Evolutionary conservation across 176 grass and related monocot genomes (phyloP).

Genomic region (Musa troglodytarum): DNA sequence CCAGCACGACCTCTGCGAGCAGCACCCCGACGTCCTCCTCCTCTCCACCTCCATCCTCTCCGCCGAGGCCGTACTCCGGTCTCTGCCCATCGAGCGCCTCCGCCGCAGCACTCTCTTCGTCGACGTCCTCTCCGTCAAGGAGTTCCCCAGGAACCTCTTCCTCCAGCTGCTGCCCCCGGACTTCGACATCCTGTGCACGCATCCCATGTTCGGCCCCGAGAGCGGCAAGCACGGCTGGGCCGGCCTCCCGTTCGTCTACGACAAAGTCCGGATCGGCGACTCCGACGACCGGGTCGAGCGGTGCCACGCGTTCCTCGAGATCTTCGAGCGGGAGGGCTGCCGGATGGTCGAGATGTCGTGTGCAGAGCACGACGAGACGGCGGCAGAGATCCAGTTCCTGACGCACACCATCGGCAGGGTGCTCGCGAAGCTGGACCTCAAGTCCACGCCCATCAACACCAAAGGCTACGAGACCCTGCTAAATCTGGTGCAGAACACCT

Average conservation of each 20-base stretch:
- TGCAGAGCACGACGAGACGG: neutral
- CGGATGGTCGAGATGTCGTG: neutral
- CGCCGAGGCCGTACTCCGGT: neutral
- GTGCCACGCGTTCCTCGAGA: neutral
- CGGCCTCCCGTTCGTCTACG: no score
- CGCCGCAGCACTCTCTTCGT: neutral
- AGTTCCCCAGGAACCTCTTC: no score
- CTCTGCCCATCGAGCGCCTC: neutral
- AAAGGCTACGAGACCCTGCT: neutral
- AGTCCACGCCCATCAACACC: neutral
- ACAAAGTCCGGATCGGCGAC: no score
- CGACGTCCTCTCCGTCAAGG: no score
- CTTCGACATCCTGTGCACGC: no score
- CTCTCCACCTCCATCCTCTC: neutral
- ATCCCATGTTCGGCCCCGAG: no score
- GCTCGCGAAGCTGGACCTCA: conserved; percentile 1
- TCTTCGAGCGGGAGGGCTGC: neutral
- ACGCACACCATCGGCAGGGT: neutral
- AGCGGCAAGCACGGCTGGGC: no score
- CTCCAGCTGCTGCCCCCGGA: no score
- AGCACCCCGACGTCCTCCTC: neutral
- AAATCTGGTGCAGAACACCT: neutral
- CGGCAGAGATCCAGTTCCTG: no score
- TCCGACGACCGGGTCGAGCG: neutral
- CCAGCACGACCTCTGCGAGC: neutral